Evolutionary conservation across 352 stramenopile genomes (phyloP), one percentile per base, ranked within the genome.

Genomic region (Globisporangium nunn): DNA sequence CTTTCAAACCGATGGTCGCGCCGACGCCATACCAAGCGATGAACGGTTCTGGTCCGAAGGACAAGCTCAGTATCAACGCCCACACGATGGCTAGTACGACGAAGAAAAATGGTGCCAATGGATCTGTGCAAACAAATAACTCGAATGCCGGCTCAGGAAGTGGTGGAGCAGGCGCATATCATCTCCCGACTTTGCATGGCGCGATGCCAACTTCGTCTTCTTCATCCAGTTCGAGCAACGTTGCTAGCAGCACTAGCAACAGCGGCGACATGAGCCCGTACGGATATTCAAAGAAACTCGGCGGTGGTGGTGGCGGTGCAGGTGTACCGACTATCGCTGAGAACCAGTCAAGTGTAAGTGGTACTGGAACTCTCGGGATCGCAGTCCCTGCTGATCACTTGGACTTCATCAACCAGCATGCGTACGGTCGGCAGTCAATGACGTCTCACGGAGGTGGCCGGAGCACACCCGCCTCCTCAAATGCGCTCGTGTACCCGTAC

Each of bases 381-480:
- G 50, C 63, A 0, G 43, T 78, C 5, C 46, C 70, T 35, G 59
- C 51, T 6, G 71, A 81, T 5, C 66, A 71, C 62, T 64, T 80
- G 62, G 75, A 67, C 0, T 72, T 70, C 31, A 70, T 81, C 37
- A 58, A 69, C 17, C 59, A 75, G 12, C 68, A 75, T 40, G 63
- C 71, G 14, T 62, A 58, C 33, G 48, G 61, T 15, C 70, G 72
- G 3, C 58, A 73, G 48, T 83, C 76, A 11, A 72, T 87, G 60
- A 87, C 74, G 6, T 87, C 79, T 1, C 76, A 87, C 49, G 79
- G 76, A n/a, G 74, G 74, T 12, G 50, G 41, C 28, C 57, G 57
- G 30, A 54, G 35, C 33, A 63, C 10, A 0, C 53, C 45, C 30
- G 14, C 18, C 17, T 47, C 23, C 14, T 33, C 47, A 5, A 53